These are phyloP conservation scores for bread wheat (Triticum aestivum) DNA, from an alignment of 176 grass and related monocot species.

Conservation along the genomic window IWGSC_CS_RefSeq_v2.1 NC_057803.1:96432002-96432501, in stretches of 20 bases:
- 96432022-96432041: slow-evolving; percentile 72
- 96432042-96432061: slow-evolving; percentile 63
- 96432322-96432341: slow-evolving; percentile 30
- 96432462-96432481: slow-evolving; percentile 22
- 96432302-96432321: slow-evolving; percentile 15
- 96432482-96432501: slow-evolving; percentile 3
- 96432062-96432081: slow-evolving; percentile 65
- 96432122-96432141: slow-evolving; percentile 57
- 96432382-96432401: background rate
- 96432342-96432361: slow-evolving; percentile 9
- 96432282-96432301: slow-evolving; percentile 25
- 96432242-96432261: slow-evolving; percentile 18
- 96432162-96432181: slow-evolving; percentile 58
- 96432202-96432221: slow-evolving; percentile 49
- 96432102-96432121: slow-evolving; percentile 48
- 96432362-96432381: slow-evolving; percentile 17
- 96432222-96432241: slow-evolving; percentile 24
- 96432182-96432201: slow-evolving; percentile 54
- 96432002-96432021: slow-evolving; percentile 78
- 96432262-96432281: slow-evolving; percentile 21
- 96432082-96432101: slow-evolving; percentile 42
- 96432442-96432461: slow-evolving; percentile 22
- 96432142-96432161: slow-evolving; percentile 49
- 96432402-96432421: slow-evolving; percentile 9
- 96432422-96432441: slow-evolving; percentile 6